These are phyloP conservation scores for Pleoardoris graminearum DNA, from an alignment of 2,329 filamentous ascomycete genomes.

Conservation along the genomic window DNA sequence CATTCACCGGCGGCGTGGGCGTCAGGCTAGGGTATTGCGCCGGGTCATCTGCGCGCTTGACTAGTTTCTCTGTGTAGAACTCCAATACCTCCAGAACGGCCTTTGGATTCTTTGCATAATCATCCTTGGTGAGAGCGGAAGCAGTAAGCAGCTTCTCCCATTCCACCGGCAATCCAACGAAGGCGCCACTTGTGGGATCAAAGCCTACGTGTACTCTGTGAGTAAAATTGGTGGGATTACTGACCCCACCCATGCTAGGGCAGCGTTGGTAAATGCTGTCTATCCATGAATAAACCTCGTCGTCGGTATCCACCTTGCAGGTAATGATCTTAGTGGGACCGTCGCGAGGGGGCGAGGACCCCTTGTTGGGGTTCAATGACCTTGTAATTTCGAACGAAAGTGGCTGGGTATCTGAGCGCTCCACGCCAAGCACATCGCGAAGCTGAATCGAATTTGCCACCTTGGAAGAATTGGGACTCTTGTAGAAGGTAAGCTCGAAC, in stretches of 20 bases:
- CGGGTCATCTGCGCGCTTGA: conserved; percentile 73
- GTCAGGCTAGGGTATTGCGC: conserved; percentile 69
- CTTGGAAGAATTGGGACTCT: conserved; percentile 79
- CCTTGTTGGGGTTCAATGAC: conserved; percentile 58
- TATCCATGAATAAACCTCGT: conserved; percentile 98
- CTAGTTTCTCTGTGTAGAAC: conserved; percentile 79
- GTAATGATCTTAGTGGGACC: conserved; percentile 81
- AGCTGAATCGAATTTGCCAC: conserved; percentile 83
- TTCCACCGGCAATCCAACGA: conserved; percentile 90
- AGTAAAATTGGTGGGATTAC: conserved; percentile 97
- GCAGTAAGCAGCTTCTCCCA: conserved; percentile 97
- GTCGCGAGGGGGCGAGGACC: conserved; percentile 75
- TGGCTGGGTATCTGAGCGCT: conserved; percentile 85
- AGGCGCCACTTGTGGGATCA: conserved; percentile 91
- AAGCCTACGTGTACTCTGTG: conserved; percentile 98
- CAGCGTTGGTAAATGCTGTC: conserved; percentile 97
- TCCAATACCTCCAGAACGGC: conserved; percentile 74
- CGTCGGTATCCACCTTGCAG: conserved; percentile 91
- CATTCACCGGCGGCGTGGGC: conserved; percentile 64
- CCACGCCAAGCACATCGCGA: conserved; percentile 86
- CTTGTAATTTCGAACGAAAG: conserved; percentile 94
- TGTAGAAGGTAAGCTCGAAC: conserved; percentile 91
- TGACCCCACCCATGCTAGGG: conserved; percentile 96
- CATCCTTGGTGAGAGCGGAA: conserved; percentile 96
- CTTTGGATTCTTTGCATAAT: conserved; percentile 91